phyloP scores from a whole-genome alignment of 106 monocot species.

The Amphibolis antarctica region DNA sequence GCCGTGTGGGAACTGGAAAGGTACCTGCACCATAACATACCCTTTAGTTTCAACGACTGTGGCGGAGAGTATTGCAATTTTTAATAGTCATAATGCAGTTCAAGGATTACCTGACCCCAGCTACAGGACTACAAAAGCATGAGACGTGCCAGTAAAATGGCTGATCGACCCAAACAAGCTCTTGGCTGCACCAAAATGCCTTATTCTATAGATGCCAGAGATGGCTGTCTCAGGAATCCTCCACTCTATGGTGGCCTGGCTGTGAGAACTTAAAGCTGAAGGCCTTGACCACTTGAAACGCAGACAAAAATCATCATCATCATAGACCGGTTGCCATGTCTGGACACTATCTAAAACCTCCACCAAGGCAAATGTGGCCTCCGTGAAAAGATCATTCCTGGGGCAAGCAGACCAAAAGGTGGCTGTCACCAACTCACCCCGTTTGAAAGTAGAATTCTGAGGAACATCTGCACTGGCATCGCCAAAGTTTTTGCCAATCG shows the following conservation, averaged over 20 bases:
- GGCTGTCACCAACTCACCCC: slow-evolving; percentile 44
- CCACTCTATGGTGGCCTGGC: slow-evolving; percentile 75
- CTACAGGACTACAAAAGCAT: slow-evolving; percentile 59
- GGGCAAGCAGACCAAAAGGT: slow-evolving; percentile 86
- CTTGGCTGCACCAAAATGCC: slow-evolving; percentile 77
- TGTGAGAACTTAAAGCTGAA: slow-evolving; percentile 36
- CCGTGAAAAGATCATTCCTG: slow-evolving; percentile 68
- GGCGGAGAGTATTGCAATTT: no score
- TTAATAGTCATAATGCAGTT: no score
- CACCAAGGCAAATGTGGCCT: slow-evolving; percentile 70
- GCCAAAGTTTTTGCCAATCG: slow-evolving; percentile 45
- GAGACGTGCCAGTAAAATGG: slow-evolving; percentile 66
- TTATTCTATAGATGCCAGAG: slow-evolving; percentile 59
- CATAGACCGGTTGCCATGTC: slow-evolving; percentile 60
- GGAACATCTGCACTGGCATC: slow-evolving; percentile 60
- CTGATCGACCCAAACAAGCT: slow-evolving; percentile 50
- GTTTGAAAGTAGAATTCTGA: slow-evolving; percentile 42
- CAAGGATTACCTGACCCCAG: no score
- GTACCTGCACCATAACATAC: no score
- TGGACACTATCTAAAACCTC: slow-evolving; percentile 34
- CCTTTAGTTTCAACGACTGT: no score
- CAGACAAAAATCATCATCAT: slow-evolving; percentile 74
- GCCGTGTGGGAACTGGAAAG: no score
- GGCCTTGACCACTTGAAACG: slow-evolving; percentile 77
- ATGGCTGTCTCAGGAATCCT: slow-evolving; percentile 37